phyloP scores from a whole-genome alignment of 2,329 filamentous ascomycete genomes.

The Xylaria sp. region DNA sequence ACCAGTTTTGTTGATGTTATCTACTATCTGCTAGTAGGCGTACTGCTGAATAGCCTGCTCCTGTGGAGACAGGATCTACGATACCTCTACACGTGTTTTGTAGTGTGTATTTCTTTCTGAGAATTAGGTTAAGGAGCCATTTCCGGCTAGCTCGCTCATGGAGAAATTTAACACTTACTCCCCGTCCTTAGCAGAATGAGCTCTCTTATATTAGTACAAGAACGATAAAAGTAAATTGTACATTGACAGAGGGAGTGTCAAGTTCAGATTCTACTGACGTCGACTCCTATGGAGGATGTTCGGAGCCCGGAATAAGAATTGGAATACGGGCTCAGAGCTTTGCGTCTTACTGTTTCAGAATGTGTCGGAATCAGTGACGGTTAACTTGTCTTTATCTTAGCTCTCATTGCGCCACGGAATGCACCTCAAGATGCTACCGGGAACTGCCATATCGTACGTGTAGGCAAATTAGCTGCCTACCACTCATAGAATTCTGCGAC shows the following conservation, averaged over 20 bases:
- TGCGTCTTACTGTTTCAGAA: constrained; percentile 43
- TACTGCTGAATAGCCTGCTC: background rate
- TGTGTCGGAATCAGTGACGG: constrained; percentile 39
- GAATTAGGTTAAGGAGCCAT: constrained; percentile 9
- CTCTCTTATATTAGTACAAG: background rate
- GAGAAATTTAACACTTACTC: background rate
- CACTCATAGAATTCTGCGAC: constrained; percentile 5
- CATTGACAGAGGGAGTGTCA: background rate
- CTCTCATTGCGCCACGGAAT: constrained; percentile 13
- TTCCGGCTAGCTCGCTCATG: constrained; percentile 21
- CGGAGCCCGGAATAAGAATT: constrained; percentile 39
- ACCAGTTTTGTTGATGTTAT: constrained; percentile 4
- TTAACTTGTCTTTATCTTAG: constrained; percentile 10
- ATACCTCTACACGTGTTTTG: constrained; percentile 22
- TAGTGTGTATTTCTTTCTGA: background rate
- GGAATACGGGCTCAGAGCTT: constrained; percentile 16
- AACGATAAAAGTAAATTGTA: background rate
- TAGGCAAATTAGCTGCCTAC: constrained; percentile 10
- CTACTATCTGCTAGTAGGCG: background rate
- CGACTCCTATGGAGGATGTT: background rate
- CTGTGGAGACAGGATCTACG: constrained; percentile 30
- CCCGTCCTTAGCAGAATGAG: constrained; percentile 1
- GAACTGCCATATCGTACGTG: constrained; percentile 2
- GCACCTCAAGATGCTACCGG: constrained; percentile 21
- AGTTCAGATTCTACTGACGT: background rate